Conservation (phyloP, 2,329 filamentous ascomycete species). For the Penicillium paneum region DNA sequence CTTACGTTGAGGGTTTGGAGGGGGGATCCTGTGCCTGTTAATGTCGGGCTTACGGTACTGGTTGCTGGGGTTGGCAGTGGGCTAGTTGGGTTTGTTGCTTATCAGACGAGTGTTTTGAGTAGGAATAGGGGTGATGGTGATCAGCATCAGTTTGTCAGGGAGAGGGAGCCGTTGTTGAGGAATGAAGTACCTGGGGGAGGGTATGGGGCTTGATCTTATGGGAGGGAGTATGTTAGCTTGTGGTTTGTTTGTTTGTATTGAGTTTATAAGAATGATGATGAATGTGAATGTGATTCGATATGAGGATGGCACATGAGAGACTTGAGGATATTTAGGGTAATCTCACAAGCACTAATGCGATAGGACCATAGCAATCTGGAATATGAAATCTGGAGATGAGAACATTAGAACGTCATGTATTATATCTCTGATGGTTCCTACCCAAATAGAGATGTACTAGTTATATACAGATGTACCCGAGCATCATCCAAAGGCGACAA, state of each 20-base stretch:
- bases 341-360: not conserved
- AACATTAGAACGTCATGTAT: not conserved
- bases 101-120: slow-evolving; percentile 41
- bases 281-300: no score
- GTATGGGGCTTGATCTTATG: not conserved
- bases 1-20: slow-evolving; percentile 70
- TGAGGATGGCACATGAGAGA: not conserved
- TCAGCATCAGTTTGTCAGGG: not conserved
- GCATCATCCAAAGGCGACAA: not conserved
- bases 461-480: not conserved
- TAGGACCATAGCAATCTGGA: not conserved
- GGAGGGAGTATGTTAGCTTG: not conserved
- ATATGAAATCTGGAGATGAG: no score
- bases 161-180: slow-evolving; percentile 3
- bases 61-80: slow-evolving; percentile 63
- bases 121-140: not conserved
- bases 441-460: not conserved
- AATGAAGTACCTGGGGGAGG: not conserved
- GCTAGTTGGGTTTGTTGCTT: slow-evolving; percentile 65
- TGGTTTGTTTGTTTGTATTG: not conserved
- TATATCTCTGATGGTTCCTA: not conserved
- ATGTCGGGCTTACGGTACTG: slow-evolving; percentile 61
- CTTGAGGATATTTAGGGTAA: not conserved
- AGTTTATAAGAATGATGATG: not conserved
- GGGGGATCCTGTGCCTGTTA: slow-evolving; percentile 73